Base-by-base conservation (phyloP, 1,139 yeast genomes). In the Candida albicans region DNA sequence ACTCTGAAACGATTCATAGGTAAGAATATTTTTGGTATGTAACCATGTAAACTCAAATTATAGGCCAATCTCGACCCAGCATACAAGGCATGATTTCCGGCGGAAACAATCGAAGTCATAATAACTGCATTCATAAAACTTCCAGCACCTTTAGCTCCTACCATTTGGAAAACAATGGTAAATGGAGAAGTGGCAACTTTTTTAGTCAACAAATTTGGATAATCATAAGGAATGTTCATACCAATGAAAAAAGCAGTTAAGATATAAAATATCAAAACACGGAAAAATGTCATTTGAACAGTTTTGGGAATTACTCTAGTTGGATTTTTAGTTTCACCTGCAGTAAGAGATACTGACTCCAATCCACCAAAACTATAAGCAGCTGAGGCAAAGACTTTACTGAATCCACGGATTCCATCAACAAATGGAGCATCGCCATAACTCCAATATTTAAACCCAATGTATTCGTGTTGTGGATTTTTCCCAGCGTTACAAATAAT, bases 311-410 rank as follows among this genome's bases (percentile, higher is more conserved):
- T 79, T 30, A 75, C 73, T 50, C 75, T 68, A 2, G 70, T 61
- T 1, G 89, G 89, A 55, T 80, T 79, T 49, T 70, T 68, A 31
- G 83, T 76, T 61, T 83, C 87, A 27, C 85, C 89, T 8, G 85
- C 84, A 3, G 88, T 81, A 49, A 83, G 69, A 14, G 84, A 77
- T 41, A 83, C 75, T 8, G 81, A 69, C 58, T 83, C 89, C 3
- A 83, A 75, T 37, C 89, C 88, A 51, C 87, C 87, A 54, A 75
- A 81, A 6, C 87, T 84, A 60, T 81, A 82, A 25, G 84, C 71
- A 2, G 89, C 85, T 15, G 85, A 77, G 13, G 65, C 73, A 45
- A 71, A 71, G 9, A 66, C 58, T 24, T 56, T 56, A 28, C 71
- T 68, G 53, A 70, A 71, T 0, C 76, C 76, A 41, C 59, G 53